A percentile compares a stretch with the other conserved stretches of the same genome.
These are phyloP conservation scores for Aaosphaeria pasadenensis DNA, from an alignment of 2,329 filamentous ascomycete species.

Conservation along the genomic window DNA sequence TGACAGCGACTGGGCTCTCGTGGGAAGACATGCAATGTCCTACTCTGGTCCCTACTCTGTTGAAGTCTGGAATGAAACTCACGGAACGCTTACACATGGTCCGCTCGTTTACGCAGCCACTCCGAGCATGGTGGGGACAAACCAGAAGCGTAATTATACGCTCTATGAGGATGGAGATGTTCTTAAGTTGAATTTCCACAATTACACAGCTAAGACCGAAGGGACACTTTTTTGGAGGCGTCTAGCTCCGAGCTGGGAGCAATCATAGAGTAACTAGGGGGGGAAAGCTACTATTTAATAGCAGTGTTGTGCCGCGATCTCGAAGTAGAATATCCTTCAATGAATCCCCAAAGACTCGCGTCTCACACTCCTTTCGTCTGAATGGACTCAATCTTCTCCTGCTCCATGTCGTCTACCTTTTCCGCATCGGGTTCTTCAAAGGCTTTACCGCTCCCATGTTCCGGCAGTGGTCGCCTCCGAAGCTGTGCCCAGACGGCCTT, in stretches of 20 bases:
- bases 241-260: not conserved
- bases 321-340: too few species aligned
- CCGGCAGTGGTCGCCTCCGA: not conserved
- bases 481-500: not conserved
- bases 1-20: conserved; percentile 25
- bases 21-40: conserved; percentile 25
- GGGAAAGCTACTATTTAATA: too few species aligned
- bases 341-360: too few species aligned
- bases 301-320: too few species aligned
- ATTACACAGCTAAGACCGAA: not conserved
- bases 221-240: not conserved
- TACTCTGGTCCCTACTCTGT: conserved; percentile 10
- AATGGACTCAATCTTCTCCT: too few species aligned
- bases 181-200: not conserved
- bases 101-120: conserved; percentile 9
- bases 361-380: too few species aligned
- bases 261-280: too few species aligned
- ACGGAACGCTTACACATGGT: conserved; percentile 14
- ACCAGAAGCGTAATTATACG: conserved; percentile 12
- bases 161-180: not conserved
- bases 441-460: not conserved
- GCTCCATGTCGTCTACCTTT: too few species aligned
- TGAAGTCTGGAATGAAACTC: conserved; percentile 7
- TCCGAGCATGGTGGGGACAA: conserved; percentile 7
- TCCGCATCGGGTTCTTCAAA: too few species aligned